These are phyloP conservation scores for Pichia exigua DNA, from an alignment of 805 yeast species.

Conservation along the genomic window DNA sequence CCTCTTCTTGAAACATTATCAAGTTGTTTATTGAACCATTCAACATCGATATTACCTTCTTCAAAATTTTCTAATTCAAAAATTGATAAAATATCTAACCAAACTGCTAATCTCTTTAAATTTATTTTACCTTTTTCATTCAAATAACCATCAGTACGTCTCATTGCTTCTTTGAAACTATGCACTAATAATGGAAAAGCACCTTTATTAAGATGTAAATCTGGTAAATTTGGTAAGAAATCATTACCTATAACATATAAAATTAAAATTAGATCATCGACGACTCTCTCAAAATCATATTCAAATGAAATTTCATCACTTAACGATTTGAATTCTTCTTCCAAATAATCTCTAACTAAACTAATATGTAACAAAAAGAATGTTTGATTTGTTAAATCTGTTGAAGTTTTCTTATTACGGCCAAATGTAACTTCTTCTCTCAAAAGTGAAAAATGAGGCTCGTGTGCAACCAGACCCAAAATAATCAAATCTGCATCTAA, in stretches of 20 bases:
- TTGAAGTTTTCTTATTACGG: slow-evolving; percentile 26
- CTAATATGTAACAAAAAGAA: slow-evolving; percentile 81
- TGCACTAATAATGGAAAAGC: slow-evolving; percentile 90
- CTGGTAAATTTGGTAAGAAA: slow-evolving; percentile 94
- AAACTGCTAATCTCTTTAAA: slow-evolving; percentile 57
- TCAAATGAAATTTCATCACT: slow-evolving; percentile 55
- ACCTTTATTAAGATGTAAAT: slow-evolving; percentile 86
- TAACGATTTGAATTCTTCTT: slow-evolving; percentile 72
- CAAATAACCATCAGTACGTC: slow-evolving; percentile 71
- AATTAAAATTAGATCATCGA: slow-evolving; percentile 89
- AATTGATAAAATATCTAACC: slow-evolving; percentile 68
- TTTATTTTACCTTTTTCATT: slow-evolving; percentile 79
- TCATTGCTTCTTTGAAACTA: slow-evolving; percentile 77
- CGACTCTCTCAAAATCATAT: slow-evolving; percentile 77
- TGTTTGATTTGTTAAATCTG: slow-evolving; percentile 63
- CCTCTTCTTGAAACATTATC: slow-evolving; percentile 72
- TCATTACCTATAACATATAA: slow-evolving; percentile 96
- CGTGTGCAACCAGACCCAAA: slow-evolving; percentile 86
- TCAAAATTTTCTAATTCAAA: slow-evolving; percentile 87
- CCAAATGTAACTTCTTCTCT: slow-evolving; percentile 97
- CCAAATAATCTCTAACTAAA: slow-evolving; percentile 82
- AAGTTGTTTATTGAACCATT: slow-evolving; percentile 83
- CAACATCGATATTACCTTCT: slow-evolving; percentile 72
- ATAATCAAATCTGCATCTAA: slow-evolving; percentile 93
- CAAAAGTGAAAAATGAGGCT: slow-evolving; percentile 88